phyloP scores from a whole-genome alignment of 2,329 filamentous ascomycete species.

The Diplocarpon mali region DNA sequence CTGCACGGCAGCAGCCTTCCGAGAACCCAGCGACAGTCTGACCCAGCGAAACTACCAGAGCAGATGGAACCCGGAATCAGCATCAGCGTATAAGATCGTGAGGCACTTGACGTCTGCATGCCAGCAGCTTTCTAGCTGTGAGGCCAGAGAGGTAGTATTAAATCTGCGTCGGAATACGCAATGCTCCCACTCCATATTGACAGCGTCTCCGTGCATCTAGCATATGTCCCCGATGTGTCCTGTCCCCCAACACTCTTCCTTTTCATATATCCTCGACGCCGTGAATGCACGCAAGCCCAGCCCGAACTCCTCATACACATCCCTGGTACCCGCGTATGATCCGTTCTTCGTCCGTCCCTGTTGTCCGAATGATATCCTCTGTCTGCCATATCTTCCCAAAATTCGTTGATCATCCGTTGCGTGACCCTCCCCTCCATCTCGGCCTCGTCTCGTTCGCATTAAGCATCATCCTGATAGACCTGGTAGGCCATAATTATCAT shows the following conservation, averaged over 20 bases:
- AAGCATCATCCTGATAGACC: slow-evolving; percentile 34
- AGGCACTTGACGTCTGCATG: too few species aligned
- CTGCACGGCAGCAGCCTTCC: too few species aligned
- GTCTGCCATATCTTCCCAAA: not conserved
- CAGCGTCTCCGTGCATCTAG: not conserved
- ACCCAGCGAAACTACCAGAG: too few species aligned
- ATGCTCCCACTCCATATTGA: not conserved
- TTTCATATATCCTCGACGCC: not conserved
- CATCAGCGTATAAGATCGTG: too few species aligned
- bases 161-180: not conserved
- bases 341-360: not conserved
- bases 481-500: slow-evolving; percentile 58
- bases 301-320: not conserved
- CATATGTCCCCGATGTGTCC: not conserved
- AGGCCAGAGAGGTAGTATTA: not conserved
- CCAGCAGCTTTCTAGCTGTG: too few species aligned
- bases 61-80: too few species aligned
- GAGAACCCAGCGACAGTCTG: too few species aligned
- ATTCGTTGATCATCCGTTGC: not conserved
- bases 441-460: not conserved
- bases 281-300: not conserved
- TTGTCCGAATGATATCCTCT: not conserved
- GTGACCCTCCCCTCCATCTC: not conserved
- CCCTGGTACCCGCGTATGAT: not conserved
- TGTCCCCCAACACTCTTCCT: too few species aligned